phyloP scores from a whole-genome alignment of 2,329 filamentous ascomycete genomes.

The Celoporthe dispersa region DNA sequence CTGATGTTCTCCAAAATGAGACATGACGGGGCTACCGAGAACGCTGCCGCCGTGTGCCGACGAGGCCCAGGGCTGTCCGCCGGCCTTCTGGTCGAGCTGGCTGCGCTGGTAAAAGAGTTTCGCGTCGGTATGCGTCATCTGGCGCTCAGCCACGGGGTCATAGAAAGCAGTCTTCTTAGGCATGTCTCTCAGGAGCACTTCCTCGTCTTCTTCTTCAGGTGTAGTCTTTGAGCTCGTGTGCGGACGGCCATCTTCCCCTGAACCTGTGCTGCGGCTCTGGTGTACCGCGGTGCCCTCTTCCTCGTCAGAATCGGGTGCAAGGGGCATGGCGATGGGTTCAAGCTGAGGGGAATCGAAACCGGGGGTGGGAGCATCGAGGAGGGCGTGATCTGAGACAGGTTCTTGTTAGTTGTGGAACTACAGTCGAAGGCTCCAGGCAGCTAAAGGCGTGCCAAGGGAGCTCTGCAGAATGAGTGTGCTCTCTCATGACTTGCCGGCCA shows the following conservation, averaged over 20 bases:
- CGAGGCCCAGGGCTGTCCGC: constrained; percentile 43
- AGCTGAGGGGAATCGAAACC: constrained; percentile 43
- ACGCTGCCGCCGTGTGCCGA: constrained; percentile 45
- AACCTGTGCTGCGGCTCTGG: constrained; percentile 40
- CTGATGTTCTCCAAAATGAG: constrained; percentile 24
- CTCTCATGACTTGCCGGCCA: constrained; percentile 31
- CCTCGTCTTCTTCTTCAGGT: constrained; percentile 42
- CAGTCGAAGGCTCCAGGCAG: neutral
- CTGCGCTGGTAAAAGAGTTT: constrained; percentile 95
- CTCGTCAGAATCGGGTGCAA: constrained; percentile 44
- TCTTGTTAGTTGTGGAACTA: constrained; percentile 10
- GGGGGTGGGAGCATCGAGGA: constrained; percentile 37
- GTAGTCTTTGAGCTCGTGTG: constrained; percentile 25
- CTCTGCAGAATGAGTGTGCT: neutral
- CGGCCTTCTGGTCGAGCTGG: constrained; percentile 62
- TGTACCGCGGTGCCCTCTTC: constrained; percentile 39
- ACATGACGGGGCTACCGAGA: constrained; percentile 51
- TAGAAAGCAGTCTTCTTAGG: constrained; percentile 83
- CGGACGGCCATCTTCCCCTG: constrained; percentile 33
- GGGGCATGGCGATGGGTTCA: constrained; percentile 37
- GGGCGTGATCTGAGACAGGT: constrained; percentile 33
- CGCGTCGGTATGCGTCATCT: constrained; percentile 91
- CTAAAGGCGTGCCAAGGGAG: constrained; percentile 10
- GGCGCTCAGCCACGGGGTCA: constrained; percentile 90
- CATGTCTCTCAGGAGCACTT: constrained; percentile 64